These are phyloP conservation scores for Linanthus parryae DNA, from an alignment of 148 eudicot genomes.

Conservation along the genomic window DNA sequence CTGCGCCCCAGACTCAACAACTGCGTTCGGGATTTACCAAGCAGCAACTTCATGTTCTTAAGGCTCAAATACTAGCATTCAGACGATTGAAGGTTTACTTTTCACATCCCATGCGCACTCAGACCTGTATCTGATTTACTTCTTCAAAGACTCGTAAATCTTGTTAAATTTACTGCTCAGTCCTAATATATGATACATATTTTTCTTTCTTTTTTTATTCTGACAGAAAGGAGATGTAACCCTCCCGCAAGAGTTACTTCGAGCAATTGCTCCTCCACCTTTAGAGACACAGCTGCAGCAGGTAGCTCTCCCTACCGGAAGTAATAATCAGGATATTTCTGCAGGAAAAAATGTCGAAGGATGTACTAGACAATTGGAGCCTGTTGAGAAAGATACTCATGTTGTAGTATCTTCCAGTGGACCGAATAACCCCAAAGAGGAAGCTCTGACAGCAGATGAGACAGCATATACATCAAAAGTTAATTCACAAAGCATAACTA, in stretches of 20 bases:
- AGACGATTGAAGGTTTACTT: constrained; percentile 76
- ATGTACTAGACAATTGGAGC: constrained; percentile 36
- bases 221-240: constrained; percentile 86
- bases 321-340: constrained; percentile 43
- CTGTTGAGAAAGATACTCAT: constrained; percentile 47
- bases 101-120: neutral
- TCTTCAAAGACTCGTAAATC: neutral
- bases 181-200: constrained; percentile 13
- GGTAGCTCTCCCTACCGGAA: constrained; percentile 36
- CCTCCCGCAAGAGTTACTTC: constrained; percentile 85
- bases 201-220: constrained; percentile 14
- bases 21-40: constrained; percentile 63
- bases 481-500: constrained; percentile 28
- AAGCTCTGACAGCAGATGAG: constrained; percentile 41
- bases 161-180: constrained; percentile 6
- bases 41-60: constrained; percentile 87
- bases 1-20: constrained; percentile 30
- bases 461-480: constrained; percentile 28
- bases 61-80: constrained; percentile 95
- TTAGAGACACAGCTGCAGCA: constrained; percentile 64
- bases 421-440: constrained; percentile 37
- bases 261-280: constrained; percentile 80
- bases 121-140: neutral
- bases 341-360: constrained; percentile 42
- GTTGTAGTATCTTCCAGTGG: constrained; percentile 29